phyloP scores from a whole-genome alignment of 768 basidiomycete species.

The Cyclocybe aegerita region DNA sequence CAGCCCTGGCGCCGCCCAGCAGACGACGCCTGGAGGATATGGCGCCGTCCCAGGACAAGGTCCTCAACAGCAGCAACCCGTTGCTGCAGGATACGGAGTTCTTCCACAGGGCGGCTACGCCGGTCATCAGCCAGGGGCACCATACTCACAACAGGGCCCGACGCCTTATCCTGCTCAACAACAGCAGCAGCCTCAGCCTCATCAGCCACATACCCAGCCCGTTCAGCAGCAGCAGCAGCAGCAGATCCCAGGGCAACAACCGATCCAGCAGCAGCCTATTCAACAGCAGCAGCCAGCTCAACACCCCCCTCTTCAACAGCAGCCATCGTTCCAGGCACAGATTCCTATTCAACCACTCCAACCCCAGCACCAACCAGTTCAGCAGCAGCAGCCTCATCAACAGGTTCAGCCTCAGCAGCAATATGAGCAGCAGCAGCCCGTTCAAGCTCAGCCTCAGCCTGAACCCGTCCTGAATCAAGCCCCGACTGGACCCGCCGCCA shows the following conservation, averaged over 20 bases:
- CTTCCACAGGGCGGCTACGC: conserved; percentile 27
- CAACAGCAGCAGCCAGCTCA: conserved; percentile 15
- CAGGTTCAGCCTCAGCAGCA: conserved; percentile 6
- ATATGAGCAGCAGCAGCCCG: conserved; percentile 6
- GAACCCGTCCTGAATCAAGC: no score
- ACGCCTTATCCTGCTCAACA: conserved; percentile 36
- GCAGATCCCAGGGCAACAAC: conserved; percentile 2
- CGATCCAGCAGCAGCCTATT: conserved; percentile 11
- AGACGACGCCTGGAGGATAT: background rate
- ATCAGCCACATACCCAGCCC: conserved; percentile 9
- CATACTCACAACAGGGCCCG: conserved; percentile 38
- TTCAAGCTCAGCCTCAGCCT: conserved; percentile 8
- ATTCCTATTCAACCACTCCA: conserved; percentile 10
- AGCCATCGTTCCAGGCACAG: conserved; percentile 12
- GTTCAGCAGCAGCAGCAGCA: conserved; percentile 11
- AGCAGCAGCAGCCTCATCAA: conserved; percentile 10
- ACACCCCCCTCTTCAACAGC: conserved; percentile 12
- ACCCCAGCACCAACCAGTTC: conserved; percentile 10
- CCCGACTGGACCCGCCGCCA: background rate
- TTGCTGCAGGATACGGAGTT: conserved; percentile 22
- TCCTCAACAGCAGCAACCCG: conserved; percentile 14
- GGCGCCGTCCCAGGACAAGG: conserved; percentile 4
- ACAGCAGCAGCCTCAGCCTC: conserved; percentile 19
- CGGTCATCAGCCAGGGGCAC: conserved; percentile 33
- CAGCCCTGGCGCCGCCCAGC: no score